These are phyloP conservation scores for Rhizopogon roseolus DNA, from an alignment of 768 basidiomycete genomes.

Conservation along the genomic window DNA sequence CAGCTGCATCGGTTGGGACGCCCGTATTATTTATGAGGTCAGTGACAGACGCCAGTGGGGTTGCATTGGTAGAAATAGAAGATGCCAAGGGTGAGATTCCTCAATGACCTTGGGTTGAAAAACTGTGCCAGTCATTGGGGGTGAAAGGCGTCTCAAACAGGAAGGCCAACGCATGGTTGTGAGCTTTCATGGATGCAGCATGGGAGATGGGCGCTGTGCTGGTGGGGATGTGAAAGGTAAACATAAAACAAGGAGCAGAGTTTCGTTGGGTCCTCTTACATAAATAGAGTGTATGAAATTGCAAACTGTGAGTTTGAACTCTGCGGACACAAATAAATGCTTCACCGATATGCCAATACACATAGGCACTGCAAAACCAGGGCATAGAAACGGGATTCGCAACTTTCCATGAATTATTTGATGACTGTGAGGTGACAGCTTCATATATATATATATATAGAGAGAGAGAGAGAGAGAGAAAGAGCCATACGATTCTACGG, in stretches of 20 bases:
- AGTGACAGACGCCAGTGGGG: slow-evolving; percentile 38
- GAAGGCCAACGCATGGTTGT: slow-evolving; percentile 47
- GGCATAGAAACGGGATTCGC: too few species aligned
- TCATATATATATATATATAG: too few species aligned
- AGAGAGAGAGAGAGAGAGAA: too few species aligned
- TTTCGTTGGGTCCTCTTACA: too few species aligned
- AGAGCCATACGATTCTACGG: too few species aligned
- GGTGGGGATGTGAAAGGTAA: slow-evolving; percentile 55
- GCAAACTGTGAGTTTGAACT: too few species aligned
- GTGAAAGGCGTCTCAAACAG: slow-evolving; percentile 47
- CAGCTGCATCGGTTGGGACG: slow-evolving; percentile 33
- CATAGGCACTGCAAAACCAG: too few species aligned
- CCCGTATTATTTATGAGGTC: slow-evolving; percentile 36
- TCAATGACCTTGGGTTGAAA: slow-evolving; percentile 55
- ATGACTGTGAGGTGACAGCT: too few species aligned
- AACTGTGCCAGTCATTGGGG: slow-evolving; percentile 50
- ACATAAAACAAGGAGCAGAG: slow-evolving; percentile 29
- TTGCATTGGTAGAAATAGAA: slow-evolving; percentile 44
- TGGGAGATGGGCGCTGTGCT: slow-evolving; percentile 35
- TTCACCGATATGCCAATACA: too few species aligned
- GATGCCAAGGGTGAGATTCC: slow-evolving; percentile 40
- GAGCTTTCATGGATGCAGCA: slow-evolving; percentile 48
- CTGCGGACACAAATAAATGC: too few species aligned
- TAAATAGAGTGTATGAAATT: too few species aligned
- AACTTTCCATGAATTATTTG: too few species aligned